phyloP scores from a whole-genome alignment of 495 filamentous ascomycete genomes.

The Opeltia flavorubescens region DNA sequence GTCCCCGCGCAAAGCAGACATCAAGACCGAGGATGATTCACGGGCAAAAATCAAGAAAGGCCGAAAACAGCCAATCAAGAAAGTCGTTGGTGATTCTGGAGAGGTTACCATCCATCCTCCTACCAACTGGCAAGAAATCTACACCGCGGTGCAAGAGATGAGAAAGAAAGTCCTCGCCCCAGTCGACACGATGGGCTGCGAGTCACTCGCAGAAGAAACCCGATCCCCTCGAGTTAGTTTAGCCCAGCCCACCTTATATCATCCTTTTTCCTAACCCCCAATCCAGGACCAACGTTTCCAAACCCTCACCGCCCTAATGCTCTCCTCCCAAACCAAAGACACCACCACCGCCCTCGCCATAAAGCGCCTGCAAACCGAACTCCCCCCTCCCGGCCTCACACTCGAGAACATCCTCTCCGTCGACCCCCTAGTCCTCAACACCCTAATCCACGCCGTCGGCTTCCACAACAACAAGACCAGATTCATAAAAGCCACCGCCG shows the following conservation, averaged over 20 bases:
- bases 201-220: slow-evolving; percentile 47
- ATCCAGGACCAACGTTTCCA: slow-evolving; percentile 65
- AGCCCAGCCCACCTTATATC: slow-evolving; percentile 21
- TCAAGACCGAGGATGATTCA: slow-evolving; percentile 14
- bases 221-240: slow-evolving; percentile 28
- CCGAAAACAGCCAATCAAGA: slow-evolving; percentile 50
- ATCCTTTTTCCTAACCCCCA: not conserved
- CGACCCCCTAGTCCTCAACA: slow-evolving; percentile 53
- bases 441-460: slow-evolving; percentile 70
- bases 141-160: slow-evolving; percentile 65
- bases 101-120: slow-evolving; percentile 49
- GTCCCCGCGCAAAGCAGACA: slow-evolving; percentile 10
- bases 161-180: slow-evolving; percentile 63
- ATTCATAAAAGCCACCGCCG: slow-evolving; percentile 68
- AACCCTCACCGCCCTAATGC: slow-evolving; percentile 84
- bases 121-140: slow-evolving; percentile 73
- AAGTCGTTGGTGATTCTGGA: slow-evolving; percentile 41
- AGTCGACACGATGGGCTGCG: slow-evolving; percentile 97
- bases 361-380: slow-evolving; percentile 57
- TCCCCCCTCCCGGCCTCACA: slow-evolving; percentile 48
- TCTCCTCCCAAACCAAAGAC: slow-evolving; percentile 94
- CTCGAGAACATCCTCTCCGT: slow-evolving; percentile 69
- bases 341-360: slow-evolving; percentile 83
- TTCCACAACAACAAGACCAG: slow-evolving; percentile 95
- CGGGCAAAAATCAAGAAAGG: slow-evolving; percentile 24